Conservation (phyloP, 2,329 filamentous ascomycete genomes). For the Pseudofabraea citricarpa region DNA sequence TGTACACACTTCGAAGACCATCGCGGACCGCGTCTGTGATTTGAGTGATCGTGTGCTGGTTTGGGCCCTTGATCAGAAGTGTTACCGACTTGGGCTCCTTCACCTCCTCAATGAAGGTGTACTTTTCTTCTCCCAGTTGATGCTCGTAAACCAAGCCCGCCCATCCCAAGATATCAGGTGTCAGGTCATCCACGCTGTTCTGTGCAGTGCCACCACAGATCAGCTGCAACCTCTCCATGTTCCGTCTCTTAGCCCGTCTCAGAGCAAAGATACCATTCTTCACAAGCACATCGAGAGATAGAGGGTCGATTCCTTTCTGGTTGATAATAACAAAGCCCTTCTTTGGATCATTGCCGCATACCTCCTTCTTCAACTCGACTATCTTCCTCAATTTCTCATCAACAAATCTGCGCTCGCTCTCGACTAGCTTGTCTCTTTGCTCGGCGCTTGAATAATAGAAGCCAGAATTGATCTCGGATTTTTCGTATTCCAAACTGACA, state of each 20-base stretch:
- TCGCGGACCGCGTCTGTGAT: constrained; percentile 96
- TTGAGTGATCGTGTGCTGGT: constrained; percentile 92
- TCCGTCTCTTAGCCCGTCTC: constrained; percentile 90
- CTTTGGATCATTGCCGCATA: constrained; percentile 87
- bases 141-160: constrained; percentile 96
- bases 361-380: constrained; percentile 94
- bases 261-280: constrained; percentile 98
- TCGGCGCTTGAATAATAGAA: constrained; percentile 99
- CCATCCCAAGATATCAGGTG: constrained; percentile 87
- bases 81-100: constrained; percentile 99
- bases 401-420: constrained; percentile 92
- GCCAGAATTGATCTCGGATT: constrained; percentile 97
- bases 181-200: constrained; percentile 93
- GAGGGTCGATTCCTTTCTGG: constrained; percentile 97
- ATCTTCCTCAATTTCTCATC: constrained; percentile 97
- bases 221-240: constrained; percentile 97
- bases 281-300: constrained; percentile 90
- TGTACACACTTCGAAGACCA: constrained; percentile 93
- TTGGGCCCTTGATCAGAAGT: constrained; percentile 95
- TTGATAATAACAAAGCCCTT: constrained; percentile 98
- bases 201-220: constrained; percentile 87
- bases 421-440: constrained; percentile 95
- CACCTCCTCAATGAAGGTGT: constrained; percentile 96
- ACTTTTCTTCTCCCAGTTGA: constrained; percentile 97
- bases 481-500: constrained; percentile 96